Percentiles rank a stretch among this genome's conserved stretches.
Conservation (phyloP, 139 green algal species). For the Haematococcus lacustris region DNA sequence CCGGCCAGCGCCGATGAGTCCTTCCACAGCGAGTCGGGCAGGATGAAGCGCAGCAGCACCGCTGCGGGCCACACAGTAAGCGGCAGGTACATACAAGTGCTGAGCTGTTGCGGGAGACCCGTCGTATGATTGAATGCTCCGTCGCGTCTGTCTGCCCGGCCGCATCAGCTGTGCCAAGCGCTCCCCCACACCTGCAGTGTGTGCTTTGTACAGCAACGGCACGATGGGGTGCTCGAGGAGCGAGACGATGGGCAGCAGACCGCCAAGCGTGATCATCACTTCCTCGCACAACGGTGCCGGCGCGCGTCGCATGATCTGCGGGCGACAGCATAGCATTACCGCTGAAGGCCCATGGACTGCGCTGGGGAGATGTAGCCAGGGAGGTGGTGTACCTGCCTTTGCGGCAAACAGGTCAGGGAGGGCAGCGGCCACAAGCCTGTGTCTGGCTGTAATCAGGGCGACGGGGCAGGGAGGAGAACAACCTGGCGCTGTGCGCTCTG, state of each 20-base stretch:
- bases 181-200: slow-evolving; percentile 23
- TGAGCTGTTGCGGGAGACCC: neutral
- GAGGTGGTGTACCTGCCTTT: too few relatives aligned
- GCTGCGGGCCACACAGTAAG: slow-evolving; percentile 10
- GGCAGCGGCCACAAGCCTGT: too few relatives aligned
- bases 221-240: slow-evolving; percentile 27
- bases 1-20: slow-evolving; percentile 13
- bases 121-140: neutral
- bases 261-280: slow-evolving; percentile 10
- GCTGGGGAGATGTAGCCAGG: neutral
- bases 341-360: too few relatives aligned
- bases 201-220: slow-evolving; percentile 31
- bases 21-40: slow-evolving; percentile 38
- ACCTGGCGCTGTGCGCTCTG: too few relatives aligned
- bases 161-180: neutral
- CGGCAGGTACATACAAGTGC: neutral
- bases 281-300: slow-evolving; percentile 15
- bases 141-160: neutral
- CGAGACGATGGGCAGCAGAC: slow-evolving; percentile 20
- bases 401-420: too few relatives aligned
- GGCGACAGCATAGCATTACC: too few relatives aligned
- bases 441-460: too few relatives aligned
- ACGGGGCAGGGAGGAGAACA: too few relatives aligned
- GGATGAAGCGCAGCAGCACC: slow-evolving; percentile 32
- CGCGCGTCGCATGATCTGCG: slow-evolving; percentile 13